These are phyloP conservation scores for Dothistroma septosporum DNA, from an alignment of 2,329 filamentous ascomycete species.

Conservation along the genomic window DNA sequence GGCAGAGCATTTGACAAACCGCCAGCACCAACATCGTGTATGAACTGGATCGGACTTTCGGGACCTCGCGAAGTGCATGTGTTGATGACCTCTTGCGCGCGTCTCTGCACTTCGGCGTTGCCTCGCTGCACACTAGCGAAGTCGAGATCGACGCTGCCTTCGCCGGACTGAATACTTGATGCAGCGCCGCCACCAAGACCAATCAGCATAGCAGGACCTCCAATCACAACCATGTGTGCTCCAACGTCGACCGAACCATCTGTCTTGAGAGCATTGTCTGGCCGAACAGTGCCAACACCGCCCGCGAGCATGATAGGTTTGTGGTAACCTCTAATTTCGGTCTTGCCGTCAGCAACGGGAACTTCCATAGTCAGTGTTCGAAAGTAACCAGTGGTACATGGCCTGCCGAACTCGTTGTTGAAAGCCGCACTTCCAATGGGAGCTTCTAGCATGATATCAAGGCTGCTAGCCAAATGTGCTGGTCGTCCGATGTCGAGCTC, in stretches of 20 bases:
- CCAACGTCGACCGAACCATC: conserved; percentile 73
- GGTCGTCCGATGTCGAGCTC: conserved; percentile 87
- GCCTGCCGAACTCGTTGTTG: conserved; percentile 96
- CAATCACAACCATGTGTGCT: conserved; percentile 88
- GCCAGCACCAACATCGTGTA: conserved; percentile 95
- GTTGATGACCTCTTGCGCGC: conserved; percentile 98
- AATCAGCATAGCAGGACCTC: conserved; percentile 95
- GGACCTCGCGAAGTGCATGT: conserved; percentile 79
- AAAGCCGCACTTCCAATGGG: conserved; percentile 92
- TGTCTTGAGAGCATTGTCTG: conserved; percentile 84
- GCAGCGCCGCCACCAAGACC: conserved; percentile 93
- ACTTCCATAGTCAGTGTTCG: conserved; percentile 76
- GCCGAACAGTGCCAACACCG: conserved; percentile 86
- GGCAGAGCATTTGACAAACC: conserved; percentile 81
- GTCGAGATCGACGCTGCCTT: conserved; percentile 86
- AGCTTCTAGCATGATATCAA: conserved; percentile 97
- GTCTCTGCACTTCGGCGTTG: conserved; percentile 91
- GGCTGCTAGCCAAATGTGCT: conserved; percentile 82
- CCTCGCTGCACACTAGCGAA: conserved; percentile 96
- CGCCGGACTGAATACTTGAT: conserved; percentile 81
- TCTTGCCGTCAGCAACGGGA: conserved; percentile 55
- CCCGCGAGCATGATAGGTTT: conserved; percentile 99
- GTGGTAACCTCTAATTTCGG: conserved; percentile 84
- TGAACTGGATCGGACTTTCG: conserved; percentile 88
- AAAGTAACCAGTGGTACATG: conserved; percentile 85